These are phyloP conservation scores for Lactarius akahatsu DNA, from an alignment of 768 basidiomycete genomes.

Conservation along the genomic window DNA sequence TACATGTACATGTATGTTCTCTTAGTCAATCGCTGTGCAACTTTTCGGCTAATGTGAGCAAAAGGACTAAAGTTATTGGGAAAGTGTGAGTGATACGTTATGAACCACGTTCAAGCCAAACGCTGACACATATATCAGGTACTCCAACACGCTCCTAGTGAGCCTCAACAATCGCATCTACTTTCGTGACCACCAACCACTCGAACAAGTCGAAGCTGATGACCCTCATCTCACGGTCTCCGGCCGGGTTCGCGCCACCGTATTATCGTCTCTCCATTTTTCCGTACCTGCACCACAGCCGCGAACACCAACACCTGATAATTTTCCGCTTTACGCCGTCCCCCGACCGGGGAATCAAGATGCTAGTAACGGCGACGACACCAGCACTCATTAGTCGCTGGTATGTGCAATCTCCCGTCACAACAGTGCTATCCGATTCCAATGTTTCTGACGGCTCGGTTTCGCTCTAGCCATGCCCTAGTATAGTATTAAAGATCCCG, in stretches of 20 bases:
- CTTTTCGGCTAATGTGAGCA: not conserved
- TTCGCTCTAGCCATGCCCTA: not conserved
- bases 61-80: not conserved
- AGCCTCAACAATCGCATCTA: conserved; percentile 1
- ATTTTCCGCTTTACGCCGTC: not conserved
- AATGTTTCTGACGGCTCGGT: not conserved
- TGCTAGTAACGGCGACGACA: not conserved
- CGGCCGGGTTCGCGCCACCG: not conserved
- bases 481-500: not conserved
- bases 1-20: not conserved
- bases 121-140: not conserved
- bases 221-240: not conserved
- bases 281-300: not conserved
- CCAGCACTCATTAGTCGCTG: not conserved
- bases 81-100: not conserved
- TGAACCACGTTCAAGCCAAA: not conserved
- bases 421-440: not conserved
- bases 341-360: not conserved
- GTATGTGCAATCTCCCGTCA: not conserved
- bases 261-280: not conserved
- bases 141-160: not conserved
- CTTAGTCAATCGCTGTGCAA: not conserved
- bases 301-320: not conserved
- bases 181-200: not conserved
- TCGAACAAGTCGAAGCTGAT: not conserved